Evolutionary conservation across 2,329 filamentous ascomycete species (phyloP), one percentile per base, ranked within the genome.

Genomic region (Lachnellula hyalina): DNA sequence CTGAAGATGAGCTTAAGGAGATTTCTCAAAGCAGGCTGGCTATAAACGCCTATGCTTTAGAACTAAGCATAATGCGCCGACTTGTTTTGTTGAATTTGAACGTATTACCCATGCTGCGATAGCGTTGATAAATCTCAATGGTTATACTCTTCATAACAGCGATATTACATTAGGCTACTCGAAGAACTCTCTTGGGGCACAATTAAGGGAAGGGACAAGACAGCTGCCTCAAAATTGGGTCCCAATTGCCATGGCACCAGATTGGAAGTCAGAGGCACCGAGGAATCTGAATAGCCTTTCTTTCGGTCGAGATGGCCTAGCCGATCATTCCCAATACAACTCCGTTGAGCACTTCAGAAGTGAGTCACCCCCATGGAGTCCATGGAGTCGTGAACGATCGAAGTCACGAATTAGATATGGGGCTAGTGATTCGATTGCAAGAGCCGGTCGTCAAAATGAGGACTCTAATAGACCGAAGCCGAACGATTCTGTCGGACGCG

Each of bases 81-180:
- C 97, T 92, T 97, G 94, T 70, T 97, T 97, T 71, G 94, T 99
- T 36, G 94, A 99, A 71, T 99, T 97, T 64, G 93, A 97, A 67
- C 91, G 96, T 65, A 81, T 96, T 12, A 88, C 89, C 1, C 92
- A 90, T 67, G 93, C 94, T 0, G 96, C 93, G 41, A 95, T 93
- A 72, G 87, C 92, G 1, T 79, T 97, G 2, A 84, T 91, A 61
- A 90, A 96, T 53, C 79, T 97, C 1, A 96, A 97, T 66, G 94
- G 94, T 0, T 83, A 87, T 49, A 84, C 83, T 48, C 79, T 97
- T 35, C 90, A 92, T 68, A 96, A 96, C 73, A 96, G 91, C 66
- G 82, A 90, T 36, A 96, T 99, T 65, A 86, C 93, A 21, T 78
- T 99, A 54, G 96, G 91, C 72, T 97, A 96, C 72, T 96, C 93